Evolutionary conservation across 1,284 basidiomycete species (phyloP), one percentile per base, ranked within the genome.

Genomic region (Mycocalia duriaeana): DNA sequence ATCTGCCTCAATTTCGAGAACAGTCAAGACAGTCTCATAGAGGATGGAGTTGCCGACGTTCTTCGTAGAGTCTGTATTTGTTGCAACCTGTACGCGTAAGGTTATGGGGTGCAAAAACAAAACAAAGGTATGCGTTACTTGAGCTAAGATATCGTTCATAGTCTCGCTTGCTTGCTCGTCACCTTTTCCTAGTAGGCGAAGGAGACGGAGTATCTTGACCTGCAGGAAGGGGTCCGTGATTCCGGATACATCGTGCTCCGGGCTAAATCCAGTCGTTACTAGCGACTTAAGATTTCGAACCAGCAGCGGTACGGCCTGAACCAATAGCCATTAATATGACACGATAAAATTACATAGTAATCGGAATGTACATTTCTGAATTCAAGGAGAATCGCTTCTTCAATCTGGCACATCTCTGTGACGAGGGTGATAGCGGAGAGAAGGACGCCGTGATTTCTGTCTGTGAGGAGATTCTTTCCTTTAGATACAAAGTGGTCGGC

Each of bases 171-270:
- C 91, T 58, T 86, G 82, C 40, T 75, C 78, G 60, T 97, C 91
- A 1, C 87, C 90, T 58, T 77, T 85, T 5, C 95, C 96, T 6
- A 99, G 79, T 25, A 98, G 63, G 25, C 94, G 82, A 36, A 99
- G 73, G 22, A 99, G 72, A n/a, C 93, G 86, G n/a, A 99, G 73
- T 38, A 97, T 85, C 70, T 99, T 99, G 61, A 95, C 89, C 70
- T 99, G 95, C 13, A 99, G 75, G 78, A 99, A 99, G 2, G 96
- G 96, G 66, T 99, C 96, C 20, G 95, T 98, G 66, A 99, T 95
- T 24, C 96, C 96, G 23, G 92, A 92, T n/a, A 99, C 96, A 59
- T 99, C 96, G 62, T 99, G 96, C 65, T 99, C 96, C 19, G 96
- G 95, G 56, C 93, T 96, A 67, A 98, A 98, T 16, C 95, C 95